Percentiles rank a stretch among this genome's conserved stretches.
Evolutionary conservation across 2,329 filamentous ascomycete species (phyloP).

Genomic region (Hypoxylon sp.): DNA sequence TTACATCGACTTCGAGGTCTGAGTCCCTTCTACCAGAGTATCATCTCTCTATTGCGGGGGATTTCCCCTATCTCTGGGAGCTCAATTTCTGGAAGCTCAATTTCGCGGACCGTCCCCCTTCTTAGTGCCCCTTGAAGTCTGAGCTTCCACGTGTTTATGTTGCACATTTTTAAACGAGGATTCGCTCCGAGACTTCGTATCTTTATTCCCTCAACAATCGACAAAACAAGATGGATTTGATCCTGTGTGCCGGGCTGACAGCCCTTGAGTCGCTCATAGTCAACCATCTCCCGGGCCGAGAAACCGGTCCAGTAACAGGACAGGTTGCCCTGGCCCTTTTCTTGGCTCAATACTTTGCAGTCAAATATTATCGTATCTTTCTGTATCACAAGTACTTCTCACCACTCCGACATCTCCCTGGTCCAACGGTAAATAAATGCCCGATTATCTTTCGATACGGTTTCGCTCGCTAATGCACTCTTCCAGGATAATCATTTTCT

Average conservation of each 20-base stretch:
- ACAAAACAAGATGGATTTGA: constrained; percentile 19
- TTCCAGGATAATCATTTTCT: constrained; percentile 31
- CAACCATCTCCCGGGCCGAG: constrained; percentile 7
- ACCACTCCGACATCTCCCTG: constrained; percentile 21
- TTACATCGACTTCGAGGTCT: constrained; percentile 16
- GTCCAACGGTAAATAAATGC: constrained; percentile 24
- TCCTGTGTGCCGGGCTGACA: constrained; percentile 22
- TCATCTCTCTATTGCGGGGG: constrained; percentile 10
- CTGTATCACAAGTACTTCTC: constrained; percentile 33
- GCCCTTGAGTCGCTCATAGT: constrained; percentile 15
- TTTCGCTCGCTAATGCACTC: not conserved
- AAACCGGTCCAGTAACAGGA: not conserved
- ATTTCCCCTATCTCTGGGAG: constrained; percentile 6
- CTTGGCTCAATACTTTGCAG: constrained; percentile 24
- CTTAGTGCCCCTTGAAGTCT: not conserved
- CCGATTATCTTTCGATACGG: not conserved
- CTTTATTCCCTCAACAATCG: not conserved
- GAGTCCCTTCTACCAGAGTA: constrained; percentile 2
- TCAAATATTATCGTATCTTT: constrained; percentile 34
- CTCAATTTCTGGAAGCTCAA: constrained; percentile 6
- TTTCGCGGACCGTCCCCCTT: constrained; percentile 8
- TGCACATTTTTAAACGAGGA: constrained; percentile 7
- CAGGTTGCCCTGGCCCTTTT: constrained; percentile 22
- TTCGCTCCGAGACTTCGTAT: not conserved
- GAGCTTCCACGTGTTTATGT: not conserved